Conservation (phyloP, 495 filamentous ascomycete species). For the Sabuloglossum arenarium region DNA sequence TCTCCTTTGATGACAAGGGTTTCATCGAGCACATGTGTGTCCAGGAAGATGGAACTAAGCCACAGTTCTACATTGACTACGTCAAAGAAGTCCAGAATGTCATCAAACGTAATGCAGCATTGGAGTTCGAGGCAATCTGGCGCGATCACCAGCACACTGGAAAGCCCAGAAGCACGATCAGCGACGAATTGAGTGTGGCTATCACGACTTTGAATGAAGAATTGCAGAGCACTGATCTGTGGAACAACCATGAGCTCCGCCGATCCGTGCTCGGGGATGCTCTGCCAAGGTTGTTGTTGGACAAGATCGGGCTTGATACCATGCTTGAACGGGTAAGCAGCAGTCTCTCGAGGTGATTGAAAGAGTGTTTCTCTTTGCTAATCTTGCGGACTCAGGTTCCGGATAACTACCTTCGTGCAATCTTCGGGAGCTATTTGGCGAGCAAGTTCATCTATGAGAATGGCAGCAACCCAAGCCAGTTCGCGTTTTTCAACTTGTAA, state of each 20-base stretch:
- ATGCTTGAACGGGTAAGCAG: constrained; percentile 54
- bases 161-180: constrained; percentile 58
- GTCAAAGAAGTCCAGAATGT: constrained; percentile 77
- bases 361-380: constrained; percentile 4
- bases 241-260: constrained; percentile 64
- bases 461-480: constrained; percentile 81
- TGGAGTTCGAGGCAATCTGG: constrained; percentile 98
- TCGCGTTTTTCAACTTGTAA: constrained; percentile 98
- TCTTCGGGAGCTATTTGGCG: constrained; percentile 89
- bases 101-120: constrained; percentile 69
- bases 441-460: constrained; percentile 90
- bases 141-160: constrained; percentile 71
- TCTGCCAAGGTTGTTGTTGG: constrained; percentile 59
- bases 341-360: background rate
- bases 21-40: constrained; percentile 93
- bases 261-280: constrained; percentile 66
- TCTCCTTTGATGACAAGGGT: constrained; percentile 75
- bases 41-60: constrained; percentile 49
- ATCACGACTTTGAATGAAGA: constrained; percentile 94
- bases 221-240: constrained; percentile 77
- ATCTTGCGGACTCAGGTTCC: constrained; percentile 37
- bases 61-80: constrained; percentile 79
- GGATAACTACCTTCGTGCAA: constrained; percentile 76
- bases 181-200: constrained; percentile 69
- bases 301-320: constrained; percentile 75